Evolutionary conservation across 2,329 filamentous ascomycete species (phyloP).

Genomic region (Aspergillus vadensis): DNA sequence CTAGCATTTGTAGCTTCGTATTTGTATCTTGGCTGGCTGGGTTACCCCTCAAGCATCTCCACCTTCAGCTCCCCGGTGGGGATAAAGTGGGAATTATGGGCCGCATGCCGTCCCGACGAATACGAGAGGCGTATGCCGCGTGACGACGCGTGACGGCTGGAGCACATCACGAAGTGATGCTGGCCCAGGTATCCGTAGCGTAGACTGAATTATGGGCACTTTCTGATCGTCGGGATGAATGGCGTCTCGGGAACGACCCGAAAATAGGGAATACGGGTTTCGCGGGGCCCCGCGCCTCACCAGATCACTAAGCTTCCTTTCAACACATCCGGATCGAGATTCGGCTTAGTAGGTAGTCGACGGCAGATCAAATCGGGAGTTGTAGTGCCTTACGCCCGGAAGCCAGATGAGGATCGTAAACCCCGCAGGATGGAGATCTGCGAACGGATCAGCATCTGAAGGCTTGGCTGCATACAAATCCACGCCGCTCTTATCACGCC

Average conservation of each 20-base stretch:
- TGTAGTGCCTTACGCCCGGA: background rate
- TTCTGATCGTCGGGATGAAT: background rate
- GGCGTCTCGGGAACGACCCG: background rate
- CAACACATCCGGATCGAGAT: background rate
- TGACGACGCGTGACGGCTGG: background rate
- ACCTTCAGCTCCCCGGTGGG: background rate
- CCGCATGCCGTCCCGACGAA: background rate
- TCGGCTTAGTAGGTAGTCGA: background rate
- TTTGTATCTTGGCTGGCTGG: background rate
- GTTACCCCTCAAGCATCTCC: background rate
- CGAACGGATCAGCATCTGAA: background rate
- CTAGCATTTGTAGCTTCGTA: background rate
- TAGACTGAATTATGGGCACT: background rate
- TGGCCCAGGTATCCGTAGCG: background rate
- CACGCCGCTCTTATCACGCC: background rate
- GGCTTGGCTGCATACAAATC: background rate
- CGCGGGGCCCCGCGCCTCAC: background rate
- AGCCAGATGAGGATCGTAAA: background rate
- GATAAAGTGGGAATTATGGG: background rate
- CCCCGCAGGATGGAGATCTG: background rate
- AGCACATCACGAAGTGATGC: background rate
- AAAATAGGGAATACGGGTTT: background rate
- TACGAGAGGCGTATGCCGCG: background rate
- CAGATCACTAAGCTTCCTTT: background rate
- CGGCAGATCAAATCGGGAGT: background rate